Conservation (phyloP, 202 grass and related monocot species). For the Eragrostis tef region DNA sequence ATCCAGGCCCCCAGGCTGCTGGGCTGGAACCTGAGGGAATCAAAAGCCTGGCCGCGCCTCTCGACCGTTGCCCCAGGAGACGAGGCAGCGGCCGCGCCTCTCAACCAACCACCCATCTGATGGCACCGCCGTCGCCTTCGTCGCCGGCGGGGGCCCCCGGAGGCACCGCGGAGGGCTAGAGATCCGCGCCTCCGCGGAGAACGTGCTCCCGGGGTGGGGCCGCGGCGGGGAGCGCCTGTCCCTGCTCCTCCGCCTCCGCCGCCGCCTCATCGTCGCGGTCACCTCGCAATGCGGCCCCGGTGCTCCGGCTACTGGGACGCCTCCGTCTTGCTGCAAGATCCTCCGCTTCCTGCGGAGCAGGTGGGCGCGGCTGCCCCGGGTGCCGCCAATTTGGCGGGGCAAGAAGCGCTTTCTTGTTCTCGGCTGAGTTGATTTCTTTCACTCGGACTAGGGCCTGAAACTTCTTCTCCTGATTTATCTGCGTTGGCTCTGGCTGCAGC, state of each 20-base stretch:
- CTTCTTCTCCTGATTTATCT: background rate
- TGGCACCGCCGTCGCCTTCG: background rate
- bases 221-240: slow-evolving; percentile 62
- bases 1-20: background rate
- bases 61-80: slow-evolving; percentile 21
- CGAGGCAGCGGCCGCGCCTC: background rate
- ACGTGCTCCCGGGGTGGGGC: slow-evolving; percentile 67
- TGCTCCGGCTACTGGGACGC: background rate
- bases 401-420: slow-evolving; percentile 21
- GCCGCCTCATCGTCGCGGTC: slow-evolving; percentile 52
- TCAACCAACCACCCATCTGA: slow-evolving; percentile 35
- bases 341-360: slow-evolving; percentile 36
- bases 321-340: slow-evolving; percentile 8
- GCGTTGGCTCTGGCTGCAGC: background rate
- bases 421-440: background rate
- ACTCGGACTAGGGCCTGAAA: background rate
- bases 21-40: too few species aligned
- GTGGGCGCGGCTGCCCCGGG: background rate
- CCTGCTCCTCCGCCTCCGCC: slow-evolving; percentile 67
- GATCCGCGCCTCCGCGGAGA: slow-evolving; percentile 55
- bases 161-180: slow-evolving; percentile 63
- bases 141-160: background rate
- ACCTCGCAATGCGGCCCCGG: slow-evolving; percentile 43
- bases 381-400: slow-evolving; percentile 26
- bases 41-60: background rate